A percentile compares a stretch with the other conserved stretches of the same genome.
Evolutionary conservation across 2,329 filamentous ascomycete species (phyloP).

Genomic region (Chaetomiaceae sp.): DNA sequence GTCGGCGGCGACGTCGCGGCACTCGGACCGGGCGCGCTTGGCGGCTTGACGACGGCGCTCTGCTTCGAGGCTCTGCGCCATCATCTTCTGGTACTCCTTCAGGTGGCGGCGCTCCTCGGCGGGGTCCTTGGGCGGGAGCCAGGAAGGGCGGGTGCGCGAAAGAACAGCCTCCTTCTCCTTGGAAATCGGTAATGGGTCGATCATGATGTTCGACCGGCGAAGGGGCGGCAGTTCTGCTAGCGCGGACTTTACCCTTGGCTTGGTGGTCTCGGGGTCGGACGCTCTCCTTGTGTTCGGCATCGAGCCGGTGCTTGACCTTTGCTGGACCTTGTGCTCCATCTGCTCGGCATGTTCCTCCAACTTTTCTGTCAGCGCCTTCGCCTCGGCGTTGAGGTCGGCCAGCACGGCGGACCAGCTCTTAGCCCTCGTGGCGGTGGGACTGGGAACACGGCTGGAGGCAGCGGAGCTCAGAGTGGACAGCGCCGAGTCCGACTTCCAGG

Average conservation of each 20-base stretch:
- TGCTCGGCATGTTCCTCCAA: slow-evolving; percentile 71
- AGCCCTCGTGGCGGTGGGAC: slow-evolving; percentile 48
- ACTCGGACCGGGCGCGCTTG: slow-evolving; percentile 45
- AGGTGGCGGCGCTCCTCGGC: slow-evolving; percentile 87
- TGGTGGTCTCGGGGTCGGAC: slow-evolving; percentile 35
- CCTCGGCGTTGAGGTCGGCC: slow-evolving; percentile 63
- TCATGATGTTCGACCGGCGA: slow-evolving; percentile 71
- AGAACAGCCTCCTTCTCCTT: slow-evolving; percentile 83
- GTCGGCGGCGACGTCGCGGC: slow-evolving; percentile 49
- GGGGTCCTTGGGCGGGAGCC: slow-evolving; percentile 81
- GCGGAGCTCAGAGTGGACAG: slow-evolving; percentile 29
- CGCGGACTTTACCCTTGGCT: slow-evolving; percentile 57
- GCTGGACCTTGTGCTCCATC: slow-evolving; percentile 42
- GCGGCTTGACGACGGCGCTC: slow-evolving; percentile 54
- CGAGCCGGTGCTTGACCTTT: slow-evolving; percentile 33
- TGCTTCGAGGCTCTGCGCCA: slow-evolving; percentile 56
- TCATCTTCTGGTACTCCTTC: slow-evolving; percentile 79
- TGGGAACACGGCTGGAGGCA: slow-evolving; percentile 30
- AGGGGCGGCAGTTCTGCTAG: slow-evolving; percentile 63
- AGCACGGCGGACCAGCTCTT: slow-evolving; percentile 71
- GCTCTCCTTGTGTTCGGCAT: slow-evolving; percentile 32
- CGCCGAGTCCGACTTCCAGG: slow-evolving; percentile 44
- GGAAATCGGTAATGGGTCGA: slow-evolving; percentile 75
- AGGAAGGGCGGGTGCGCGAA: slow-evolving; percentile 72
- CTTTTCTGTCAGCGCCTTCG: slow-evolving; percentile 68